Evolutionary conservation across 2,329 filamentous ascomycete species (phyloP).

Genomic region (Bipolaris gigantea): DNA sequence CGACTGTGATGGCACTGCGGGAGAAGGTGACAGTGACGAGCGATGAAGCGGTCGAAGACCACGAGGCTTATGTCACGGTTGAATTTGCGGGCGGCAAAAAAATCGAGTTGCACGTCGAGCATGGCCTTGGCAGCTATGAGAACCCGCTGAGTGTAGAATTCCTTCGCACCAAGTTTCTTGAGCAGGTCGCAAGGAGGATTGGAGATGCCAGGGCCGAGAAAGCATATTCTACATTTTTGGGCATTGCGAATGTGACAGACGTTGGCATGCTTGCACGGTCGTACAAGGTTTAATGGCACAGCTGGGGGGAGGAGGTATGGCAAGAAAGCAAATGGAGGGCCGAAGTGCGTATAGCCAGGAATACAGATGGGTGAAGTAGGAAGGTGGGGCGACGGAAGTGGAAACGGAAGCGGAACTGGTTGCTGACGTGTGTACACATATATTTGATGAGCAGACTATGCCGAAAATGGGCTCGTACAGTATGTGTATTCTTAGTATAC

Average conservation of each 20-base stretch:
- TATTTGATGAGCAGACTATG: too few relatives aligned
- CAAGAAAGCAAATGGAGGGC: too few relatives aligned
- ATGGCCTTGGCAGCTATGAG: conserved; percentile 56
- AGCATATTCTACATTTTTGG: conserved; percentile 24
- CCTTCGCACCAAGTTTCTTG: conserved; percentile 54
- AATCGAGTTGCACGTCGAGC: conserved; percentile 51
- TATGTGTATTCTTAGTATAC: too few relatives aligned
- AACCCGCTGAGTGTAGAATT: conserved; percentile 52
- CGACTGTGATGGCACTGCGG: conserved; percentile 48
- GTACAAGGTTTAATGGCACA: not conserved
- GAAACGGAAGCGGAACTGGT: too few relatives aligned
- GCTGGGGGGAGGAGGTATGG: not conserved
- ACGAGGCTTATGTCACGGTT: conserved; percentile 49
- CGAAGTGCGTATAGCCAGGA: too few relatives aligned
- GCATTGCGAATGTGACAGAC: conserved; percentile 13
- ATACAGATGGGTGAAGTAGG: too few relatives aligned
- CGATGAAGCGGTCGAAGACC: conserved; percentile 46
- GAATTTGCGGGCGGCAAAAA: conserved; percentile 43
- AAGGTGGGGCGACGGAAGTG: too few relatives aligned
- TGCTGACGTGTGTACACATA: too few relatives aligned
- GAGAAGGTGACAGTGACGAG: conserved; percentile 51
- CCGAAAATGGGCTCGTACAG: too few relatives aligned
- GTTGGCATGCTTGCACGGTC: conserved; percentile 3
- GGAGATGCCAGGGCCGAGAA: conserved; percentile 42
- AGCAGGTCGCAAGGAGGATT: conserved; percentile 51